Evolutionary conservation across 2,329 filamentous ascomycete species (phyloP), one percentile per base, ranked within the genome.

Genomic region (Gnomoniopsis sp.): DNA sequence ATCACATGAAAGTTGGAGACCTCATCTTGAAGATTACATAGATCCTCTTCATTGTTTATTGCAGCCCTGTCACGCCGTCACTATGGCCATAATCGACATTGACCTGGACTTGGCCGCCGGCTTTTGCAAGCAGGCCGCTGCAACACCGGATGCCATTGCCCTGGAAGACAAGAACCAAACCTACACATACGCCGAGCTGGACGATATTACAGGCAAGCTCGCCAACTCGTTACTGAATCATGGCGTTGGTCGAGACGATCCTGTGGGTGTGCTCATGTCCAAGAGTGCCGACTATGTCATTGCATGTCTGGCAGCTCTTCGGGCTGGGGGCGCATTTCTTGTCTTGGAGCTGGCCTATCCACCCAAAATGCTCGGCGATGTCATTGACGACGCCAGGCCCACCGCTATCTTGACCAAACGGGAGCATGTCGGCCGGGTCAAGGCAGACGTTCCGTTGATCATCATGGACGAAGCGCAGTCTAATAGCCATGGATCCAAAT

Each of bases 301-400:
- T 71, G 86, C 89, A 17, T 91, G 88, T 68, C 77, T 93, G 54
- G 90, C 90, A 26, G 85, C 88, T n/a, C 81, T 93, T 43, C 85
- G 88, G 60, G 89, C 90, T 2, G 90, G 89, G 53, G 90, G 90
- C 55, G 90, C 90, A 1, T 93, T 92, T 68, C 78, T 93, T 6
- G 89, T 93, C 2, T 82, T 93, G 3, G 90, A 93, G 73, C 78
- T 91, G 51, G 90, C 90, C 3, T 93, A 93, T 63, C 90, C 90
- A 15, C 83, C 88, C 0, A 86, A 85, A 57, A 77, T 93, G 51
- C 76, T 93, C 62, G 83, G 88, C 53, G 89, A 92, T 72, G 89
- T 93, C 53, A 81, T 93, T 53, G 86, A 89, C 33, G 90, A 93
- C 76, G 88, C 89, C 12, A 82, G 80, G 30, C 90, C 90, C 2